phyloP scores from a whole-genome alignment of 345 rosid species.

The Citropsis articulata region DNA sequence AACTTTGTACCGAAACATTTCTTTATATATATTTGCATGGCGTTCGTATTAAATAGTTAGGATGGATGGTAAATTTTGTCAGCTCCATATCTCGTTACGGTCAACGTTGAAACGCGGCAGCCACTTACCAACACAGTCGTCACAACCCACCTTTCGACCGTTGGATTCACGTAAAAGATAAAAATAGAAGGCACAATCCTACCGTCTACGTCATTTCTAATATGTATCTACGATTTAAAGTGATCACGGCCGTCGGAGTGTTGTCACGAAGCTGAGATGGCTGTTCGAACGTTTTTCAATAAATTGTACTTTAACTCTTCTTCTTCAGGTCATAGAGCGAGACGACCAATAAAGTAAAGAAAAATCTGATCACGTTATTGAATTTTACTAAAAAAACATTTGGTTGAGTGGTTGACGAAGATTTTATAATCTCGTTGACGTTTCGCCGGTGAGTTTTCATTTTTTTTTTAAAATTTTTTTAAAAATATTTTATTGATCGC shows the following conservation, averaged over 20 bases:
- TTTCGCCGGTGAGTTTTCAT: too few species aligned
- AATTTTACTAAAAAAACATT: not conserved
- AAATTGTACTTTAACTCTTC: not conserved
- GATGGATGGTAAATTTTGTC: fast-evolving
- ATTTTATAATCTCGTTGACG: not conserved
- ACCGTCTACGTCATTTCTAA: not conserved
- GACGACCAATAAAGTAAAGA: not conserved
- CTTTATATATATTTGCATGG: too few species aligned
- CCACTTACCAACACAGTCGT: not conserved
- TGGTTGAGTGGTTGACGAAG: not conserved
- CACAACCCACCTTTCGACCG: not conserved
- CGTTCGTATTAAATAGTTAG: too few species aligned
- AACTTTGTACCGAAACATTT: too few species aligned
- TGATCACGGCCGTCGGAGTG: not conserved
- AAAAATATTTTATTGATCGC: not conserved
- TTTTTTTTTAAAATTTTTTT: not conserved
- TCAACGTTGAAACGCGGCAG: too few species aligned
- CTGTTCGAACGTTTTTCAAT: not conserved
- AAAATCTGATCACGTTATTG: not conserved
- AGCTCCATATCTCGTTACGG: too few species aligned
- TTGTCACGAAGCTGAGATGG: not conserved
- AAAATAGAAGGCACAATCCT: not conserved
- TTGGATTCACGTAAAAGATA: not conserved
- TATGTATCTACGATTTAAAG: not conserved
- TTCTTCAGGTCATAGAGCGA: not conserved